Conservation (phyloP, 768 basidiomycete genomes). For the Lactarius indigo region DNA sequence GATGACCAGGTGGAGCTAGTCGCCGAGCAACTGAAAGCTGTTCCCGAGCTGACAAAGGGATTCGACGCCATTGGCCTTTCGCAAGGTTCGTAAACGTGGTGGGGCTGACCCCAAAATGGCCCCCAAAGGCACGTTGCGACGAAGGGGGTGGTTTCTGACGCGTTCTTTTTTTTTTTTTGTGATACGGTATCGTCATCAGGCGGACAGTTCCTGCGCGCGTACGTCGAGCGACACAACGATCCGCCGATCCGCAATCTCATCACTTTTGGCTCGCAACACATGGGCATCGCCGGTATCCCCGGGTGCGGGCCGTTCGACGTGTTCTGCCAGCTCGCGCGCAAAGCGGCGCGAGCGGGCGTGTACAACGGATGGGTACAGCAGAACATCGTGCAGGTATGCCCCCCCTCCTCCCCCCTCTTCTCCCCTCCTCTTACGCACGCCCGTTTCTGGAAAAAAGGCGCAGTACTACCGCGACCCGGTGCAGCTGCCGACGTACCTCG, state of each 20-base stretch:
- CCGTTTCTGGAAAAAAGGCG: constrained; percentile 57
- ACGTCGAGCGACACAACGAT: constrained; percentile 68
- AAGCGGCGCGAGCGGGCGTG: constrained; percentile 57
- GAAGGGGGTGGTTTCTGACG: neutral
- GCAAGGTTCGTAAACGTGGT: constrained; percentile 51
- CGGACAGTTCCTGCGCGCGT: constrained; percentile 85
- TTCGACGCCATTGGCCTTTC: constrained; percentile 90
- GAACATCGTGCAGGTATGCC: constrained; percentile 65
- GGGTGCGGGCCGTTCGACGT: constrained; percentile 61
- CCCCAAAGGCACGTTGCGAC: neutral
- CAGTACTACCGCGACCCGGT: constrained; percentile 82
- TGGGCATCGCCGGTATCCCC: constrained; percentile 80
- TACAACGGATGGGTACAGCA: constrained; percentile 75
- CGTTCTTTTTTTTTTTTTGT: neutral
- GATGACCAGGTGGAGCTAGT: constrained; percentile 65
- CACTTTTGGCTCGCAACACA: constrained; percentile 85
- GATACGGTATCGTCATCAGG: constrained; percentile 40
- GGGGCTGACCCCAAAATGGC: neutral
- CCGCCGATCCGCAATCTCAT: constrained; percentile 79
- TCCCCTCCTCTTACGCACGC: neutral
- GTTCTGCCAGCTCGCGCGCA: constrained; percentile 63
- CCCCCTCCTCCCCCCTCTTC: constrained; percentile 11
- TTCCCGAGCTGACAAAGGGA: constrained; percentile 62
- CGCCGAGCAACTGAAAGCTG: constrained; percentile 55
- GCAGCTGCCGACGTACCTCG: constrained; percentile 55